phyloP scores from a whole-genome alignment of 768 basidiomycete species.

The Pisolithus sp. region DNA sequence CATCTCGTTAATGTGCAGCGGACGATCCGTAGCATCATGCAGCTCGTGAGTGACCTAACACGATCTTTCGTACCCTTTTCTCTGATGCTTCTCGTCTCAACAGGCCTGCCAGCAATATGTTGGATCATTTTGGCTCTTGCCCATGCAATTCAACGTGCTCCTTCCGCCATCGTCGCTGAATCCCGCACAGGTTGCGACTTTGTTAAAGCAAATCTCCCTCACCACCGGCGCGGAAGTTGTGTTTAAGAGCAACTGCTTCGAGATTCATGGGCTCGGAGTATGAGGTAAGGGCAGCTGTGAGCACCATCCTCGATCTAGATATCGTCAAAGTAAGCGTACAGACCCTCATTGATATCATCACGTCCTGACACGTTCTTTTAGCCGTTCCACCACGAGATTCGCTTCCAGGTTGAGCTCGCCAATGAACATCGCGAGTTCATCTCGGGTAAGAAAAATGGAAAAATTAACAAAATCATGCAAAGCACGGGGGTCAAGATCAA shows the following conservation, averaged over 20 bases:
- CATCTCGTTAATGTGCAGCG: slow-evolving; percentile 90
- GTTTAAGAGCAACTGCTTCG: slow-evolving; percentile 96
- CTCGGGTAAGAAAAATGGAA: slow-evolving; percentile 98
- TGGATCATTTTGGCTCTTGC: slow-evolving; percentile 95
- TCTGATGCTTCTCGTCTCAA: slow-evolving; percentile 8
- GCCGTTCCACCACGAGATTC: slow-evolving; percentile 95
- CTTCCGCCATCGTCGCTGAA: slow-evolving; percentile 79
- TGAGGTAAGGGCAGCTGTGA: slow-evolving; percentile 81
- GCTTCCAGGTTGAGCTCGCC: slow-evolving; percentile 95
- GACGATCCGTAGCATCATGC: slow-evolving; percentile 91
- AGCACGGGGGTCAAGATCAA: slow-evolving; percentile 96
- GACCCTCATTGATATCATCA: not conserved
- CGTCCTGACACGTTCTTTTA: slow-evolving; percentile 22
- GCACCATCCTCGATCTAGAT: slow-evolving; percentile 84
- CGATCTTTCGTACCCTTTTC: not conserved
- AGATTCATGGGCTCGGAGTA: slow-evolving; percentile 92
- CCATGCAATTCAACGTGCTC: slow-evolving; percentile 88
- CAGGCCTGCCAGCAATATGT: slow-evolving; percentile 94
- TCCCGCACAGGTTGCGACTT: slow-evolving; percentile 71
- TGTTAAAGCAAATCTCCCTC: slow-evolving; percentile 83
- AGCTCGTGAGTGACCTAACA: slow-evolving; percentile 56
- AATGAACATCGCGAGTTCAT: slow-evolving; percentile 99
- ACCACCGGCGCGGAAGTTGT: slow-evolving; percentile 89
- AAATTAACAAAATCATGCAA: slow-evolving; percentile 99
- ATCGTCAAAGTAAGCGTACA: slow-evolving; percentile 67